Conservation (phyloP, 1,284 basidiomycete species). For the Dichomitus squalens region DNA sequence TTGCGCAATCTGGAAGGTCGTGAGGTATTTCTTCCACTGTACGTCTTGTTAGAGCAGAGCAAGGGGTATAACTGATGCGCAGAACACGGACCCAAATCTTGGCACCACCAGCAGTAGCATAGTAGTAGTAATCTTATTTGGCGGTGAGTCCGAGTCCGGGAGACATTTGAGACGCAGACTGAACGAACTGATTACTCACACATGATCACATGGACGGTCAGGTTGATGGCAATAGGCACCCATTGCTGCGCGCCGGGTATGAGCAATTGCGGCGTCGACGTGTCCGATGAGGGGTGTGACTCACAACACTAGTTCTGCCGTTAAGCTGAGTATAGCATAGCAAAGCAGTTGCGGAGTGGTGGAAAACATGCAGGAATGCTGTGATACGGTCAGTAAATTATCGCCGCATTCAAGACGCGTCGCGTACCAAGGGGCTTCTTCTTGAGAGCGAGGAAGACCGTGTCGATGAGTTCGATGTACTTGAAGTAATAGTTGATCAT, state of each 20-base stretch:
- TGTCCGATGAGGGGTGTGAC: conserved; percentile 30
- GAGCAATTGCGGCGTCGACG: neutral
- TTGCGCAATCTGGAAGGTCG: conserved; percentile 94
- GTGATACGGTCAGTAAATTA: conserved; percentile 11
- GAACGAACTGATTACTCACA: conserved; percentile 56
- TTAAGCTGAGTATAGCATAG: conserved; percentile 95
- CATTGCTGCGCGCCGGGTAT: conserved; percentile 71
- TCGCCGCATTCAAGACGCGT: conserved; percentile 1
- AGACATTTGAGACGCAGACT: neutral
- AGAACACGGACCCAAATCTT: conserved; percentile 82
- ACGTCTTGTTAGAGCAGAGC: conserved; percentile 2
- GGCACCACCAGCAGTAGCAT: conserved; percentile 92
- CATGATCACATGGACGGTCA: conserved; percentile 97
- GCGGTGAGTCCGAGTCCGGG: neutral
- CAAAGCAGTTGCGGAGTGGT: conserved; percentile 97
- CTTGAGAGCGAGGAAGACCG: conserved; percentile 96
- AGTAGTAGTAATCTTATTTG: conserved; percentile 93
- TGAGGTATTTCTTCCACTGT: conserved; percentile 97
- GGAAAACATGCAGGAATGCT: conserved; percentile 98
- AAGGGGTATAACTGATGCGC: neutral
- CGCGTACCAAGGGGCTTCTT: conserved; percentile 91
- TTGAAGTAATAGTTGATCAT: conserved; percentile 99
- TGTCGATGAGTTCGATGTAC: conserved; percentile 93
- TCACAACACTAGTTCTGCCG: conserved; percentile 87
- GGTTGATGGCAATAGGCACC: conserved; percentile 93